Percentiles rank a stretch among this genome's conserved stretches.
These are phyloP conservation scores for Lactarius hatsudake DNA, from an alignment of 768 basidiomycete species.

Conservation along the genomic window DNA sequence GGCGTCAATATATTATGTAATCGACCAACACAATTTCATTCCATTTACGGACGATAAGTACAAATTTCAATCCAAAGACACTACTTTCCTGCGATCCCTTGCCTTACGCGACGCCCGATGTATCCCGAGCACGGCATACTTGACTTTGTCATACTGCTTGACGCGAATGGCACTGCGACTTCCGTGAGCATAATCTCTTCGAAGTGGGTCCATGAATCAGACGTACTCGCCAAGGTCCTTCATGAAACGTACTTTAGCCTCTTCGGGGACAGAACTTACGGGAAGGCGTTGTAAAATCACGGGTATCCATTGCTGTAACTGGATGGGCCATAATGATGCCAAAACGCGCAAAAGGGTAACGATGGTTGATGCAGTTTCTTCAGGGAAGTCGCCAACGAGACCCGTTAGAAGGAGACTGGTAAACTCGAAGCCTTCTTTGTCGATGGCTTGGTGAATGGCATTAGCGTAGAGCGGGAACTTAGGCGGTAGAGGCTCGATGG, in stretches of 20 bases:
- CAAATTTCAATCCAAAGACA: slow-evolving; percentile 39
- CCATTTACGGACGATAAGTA: slow-evolving; percentile 16
- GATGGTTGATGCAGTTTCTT: slow-evolving; percentile 71
- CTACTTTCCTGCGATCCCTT: slow-evolving; percentile 56
- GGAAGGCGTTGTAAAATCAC: slow-evolving; percentile 70
- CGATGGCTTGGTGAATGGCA: slow-evolving; percentile 58
- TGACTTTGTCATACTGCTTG: slow-evolving; percentile 74
- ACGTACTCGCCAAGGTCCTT: slow-evolving; percentile 72
- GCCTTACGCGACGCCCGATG: slow-evolving; percentile 74
- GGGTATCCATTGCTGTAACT: slow-evolving; percentile 71
- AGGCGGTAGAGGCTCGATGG: slow-evolving; percentile 46
- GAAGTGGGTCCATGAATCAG: slow-evolving; percentile 5
- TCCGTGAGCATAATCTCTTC: slow-evolving; percentile 20
- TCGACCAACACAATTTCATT: slow-evolving; percentile 1
- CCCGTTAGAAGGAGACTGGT: slow-evolving; percentile 70
- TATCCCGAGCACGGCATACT: slow-evolving; percentile 68
- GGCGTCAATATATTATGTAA: slow-evolving; percentile 16
- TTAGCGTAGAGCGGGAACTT: slow-evolving; percentile 62
- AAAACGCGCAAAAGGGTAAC: slow-evolving; percentile 76
- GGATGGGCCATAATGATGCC: slow-evolving; percentile 61
- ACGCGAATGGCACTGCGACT: slow-evolving; percentile 57
- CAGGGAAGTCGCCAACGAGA: slow-evolving; percentile 83
- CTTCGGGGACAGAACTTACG: slow-evolving; percentile 52
- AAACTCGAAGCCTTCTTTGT: slow-evolving; percentile 71
- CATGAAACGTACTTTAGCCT: slow-evolving; percentile 71